A percentile compares a stretch with the other conserved stretches of the same genome.
Evolutionary conservation across 2,329 filamentous ascomycete species (phyloP).

Genomic region (Penicillium janthinellum): DNA sequence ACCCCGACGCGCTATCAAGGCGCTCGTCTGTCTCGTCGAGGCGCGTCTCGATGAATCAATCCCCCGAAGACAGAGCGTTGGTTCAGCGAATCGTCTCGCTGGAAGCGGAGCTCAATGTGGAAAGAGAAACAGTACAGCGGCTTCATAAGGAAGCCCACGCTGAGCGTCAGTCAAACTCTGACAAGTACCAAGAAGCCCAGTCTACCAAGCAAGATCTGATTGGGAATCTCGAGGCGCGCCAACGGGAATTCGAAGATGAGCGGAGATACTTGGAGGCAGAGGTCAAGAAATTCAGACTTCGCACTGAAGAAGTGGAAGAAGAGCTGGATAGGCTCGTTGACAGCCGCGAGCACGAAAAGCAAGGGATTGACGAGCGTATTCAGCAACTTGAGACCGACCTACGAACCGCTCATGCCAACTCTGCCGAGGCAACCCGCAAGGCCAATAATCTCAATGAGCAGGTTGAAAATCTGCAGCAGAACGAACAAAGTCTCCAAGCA

Average conservation of each 20-base stretch:
- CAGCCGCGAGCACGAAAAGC: constrained; percentile 79
- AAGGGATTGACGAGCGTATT: constrained; percentile 67
- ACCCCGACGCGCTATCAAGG: constrained; percentile 51
- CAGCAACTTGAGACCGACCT: constrained; percentile 71
- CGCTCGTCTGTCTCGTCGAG: constrained; percentile 64
- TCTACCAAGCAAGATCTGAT: constrained; percentile 93
- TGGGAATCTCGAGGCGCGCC: constrained; percentile 89
- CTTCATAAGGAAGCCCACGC: constrained; percentile 71
- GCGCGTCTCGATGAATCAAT: constrained; percentile 62
- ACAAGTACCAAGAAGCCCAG: constrained; percentile 78
- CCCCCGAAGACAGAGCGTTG: constrained; percentile 61
- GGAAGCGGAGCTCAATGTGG: constrained; percentile 74
- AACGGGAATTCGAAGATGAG: constrained; percentile 84
- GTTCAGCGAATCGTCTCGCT: constrained; percentile 65
- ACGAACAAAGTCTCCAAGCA: constrained; percentile 38
- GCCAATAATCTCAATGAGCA: constrained; percentile 56
- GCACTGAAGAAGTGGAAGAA: constrained; percentile 86
- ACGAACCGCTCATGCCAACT: constrained; percentile 57
- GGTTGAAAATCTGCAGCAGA: constrained; percentile 58
- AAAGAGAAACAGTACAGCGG: constrained; percentile 67
- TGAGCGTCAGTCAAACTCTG: constrained; percentile 61
- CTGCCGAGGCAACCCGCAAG: constrained; percentile 47
- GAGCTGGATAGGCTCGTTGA: constrained; percentile 84
- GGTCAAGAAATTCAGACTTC: constrained; percentile 72
- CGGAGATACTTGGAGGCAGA: constrained; percentile 81